phyloP scores from a whole-genome alignment of 202 grass and related monocot genomes.

The Elaeis oleifera region DNA sequence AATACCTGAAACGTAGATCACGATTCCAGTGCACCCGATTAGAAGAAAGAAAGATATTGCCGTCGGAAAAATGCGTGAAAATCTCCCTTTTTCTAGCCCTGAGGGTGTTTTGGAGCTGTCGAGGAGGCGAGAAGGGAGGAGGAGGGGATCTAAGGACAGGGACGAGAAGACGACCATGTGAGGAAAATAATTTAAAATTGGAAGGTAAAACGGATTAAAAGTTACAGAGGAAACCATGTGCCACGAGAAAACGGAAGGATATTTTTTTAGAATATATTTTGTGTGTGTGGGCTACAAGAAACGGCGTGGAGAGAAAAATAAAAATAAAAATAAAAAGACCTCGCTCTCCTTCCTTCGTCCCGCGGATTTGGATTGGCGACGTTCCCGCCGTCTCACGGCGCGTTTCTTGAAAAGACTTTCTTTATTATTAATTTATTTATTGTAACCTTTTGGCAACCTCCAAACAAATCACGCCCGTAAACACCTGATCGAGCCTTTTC shows the following conservation, averaged over 20 bases:
- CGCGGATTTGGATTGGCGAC: no score
- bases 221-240: conserved; percentile 34
- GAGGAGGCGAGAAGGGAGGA: conserved; percentile 29
- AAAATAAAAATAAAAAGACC: no score
- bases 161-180: conserved; percentile 61
- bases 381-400: no score
- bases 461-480: no score
- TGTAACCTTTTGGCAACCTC: no score
- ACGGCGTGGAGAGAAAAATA: no score
- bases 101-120: conserved; percentile 10
- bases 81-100: background rate
- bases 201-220: conserved; percentile 48
- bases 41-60: background rate
- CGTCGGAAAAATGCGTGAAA: background rate
- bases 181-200: conserved; percentile 57
- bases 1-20: background rate
- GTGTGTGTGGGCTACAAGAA: no score
- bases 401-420: no score
- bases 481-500: no score
- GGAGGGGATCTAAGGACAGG: conserved; percentile 53
- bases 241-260: background rate
- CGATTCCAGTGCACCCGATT: conserved; percentile 11
- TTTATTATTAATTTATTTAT: no score
- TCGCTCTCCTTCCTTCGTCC: no score
- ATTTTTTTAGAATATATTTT: background rate